Conservation (phyloP, 352 stramenopile genomes). For the Phytopythium delawarense region DNA sequence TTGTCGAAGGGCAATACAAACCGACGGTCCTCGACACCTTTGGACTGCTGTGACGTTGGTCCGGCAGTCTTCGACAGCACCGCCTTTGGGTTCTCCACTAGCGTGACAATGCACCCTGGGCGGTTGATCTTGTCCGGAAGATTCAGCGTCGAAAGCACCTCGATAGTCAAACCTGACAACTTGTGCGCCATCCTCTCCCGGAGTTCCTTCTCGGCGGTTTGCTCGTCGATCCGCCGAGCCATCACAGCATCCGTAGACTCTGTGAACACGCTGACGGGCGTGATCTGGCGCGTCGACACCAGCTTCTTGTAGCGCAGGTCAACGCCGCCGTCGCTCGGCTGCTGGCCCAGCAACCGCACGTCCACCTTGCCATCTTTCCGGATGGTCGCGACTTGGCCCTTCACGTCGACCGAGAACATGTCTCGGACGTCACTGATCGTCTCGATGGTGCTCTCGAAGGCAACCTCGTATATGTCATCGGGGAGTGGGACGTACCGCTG, state of each 20-base stretch:
- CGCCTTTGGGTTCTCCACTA: conserved; percentile 32
- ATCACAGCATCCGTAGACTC: conserved; percentile 26
- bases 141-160: conserved; percentile 43
- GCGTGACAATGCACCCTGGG: conserved; percentile 38
- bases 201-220: conserved; percentile 12
- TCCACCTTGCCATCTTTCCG: conserved; percentile 53
- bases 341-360: conserved; percentile 25
- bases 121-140: conserved; percentile 25
- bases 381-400: conserved; percentile 44
- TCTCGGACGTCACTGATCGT: conserved; percentile 57
- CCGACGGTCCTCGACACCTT: conserved; percentile 8
- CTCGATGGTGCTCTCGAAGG: conserved; percentile 53
- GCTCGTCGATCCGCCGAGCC: conserved; percentile 25
- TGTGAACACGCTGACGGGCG: conserved; percentile 44
- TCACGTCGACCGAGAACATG: conserved; percentile 53
- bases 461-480: conserved; percentile 40
- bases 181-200: conserved; percentile 33
- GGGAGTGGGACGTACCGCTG: conserved; percentile 48
- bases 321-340: neutral
- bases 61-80: conserved; percentile 15
- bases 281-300: conserved; percentile 22
- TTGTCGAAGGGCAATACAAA: conserved; percentile 16
- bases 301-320: conserved; percentile 21
- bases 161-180: conserved; percentile 34
- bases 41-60: conserved; percentile 12